Percentiles rank a stretch among this genome's conserved stretches.
These are phyloP conservation scores for Fusarium illudens DNA, from an alignment of 2,329 filamentous ascomycete species.

Conservation along the genomic window DNA sequence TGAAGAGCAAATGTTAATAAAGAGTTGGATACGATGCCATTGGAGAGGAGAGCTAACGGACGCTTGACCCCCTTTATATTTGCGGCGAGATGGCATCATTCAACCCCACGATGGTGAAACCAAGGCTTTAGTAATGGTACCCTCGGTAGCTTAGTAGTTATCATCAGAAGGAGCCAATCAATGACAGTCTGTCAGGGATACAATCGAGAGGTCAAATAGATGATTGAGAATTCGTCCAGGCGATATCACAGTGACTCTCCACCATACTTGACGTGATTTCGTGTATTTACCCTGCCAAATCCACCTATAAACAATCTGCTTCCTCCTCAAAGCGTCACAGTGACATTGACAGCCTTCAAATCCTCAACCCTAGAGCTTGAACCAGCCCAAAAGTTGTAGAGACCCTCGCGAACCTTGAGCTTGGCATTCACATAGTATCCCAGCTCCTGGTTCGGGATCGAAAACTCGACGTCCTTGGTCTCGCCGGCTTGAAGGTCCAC, in stretches of 20 bases:
- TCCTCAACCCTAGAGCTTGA: conserved; percentile 40
- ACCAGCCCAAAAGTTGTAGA: conserved; percentile 45
- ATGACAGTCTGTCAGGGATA: no score
- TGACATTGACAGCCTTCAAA: conserved; percentile 29
- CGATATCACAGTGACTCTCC: fast-evolving
- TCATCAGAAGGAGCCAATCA: background rate
- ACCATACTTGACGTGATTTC: background rate
- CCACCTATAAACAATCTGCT: background rate
- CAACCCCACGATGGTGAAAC: background rate
- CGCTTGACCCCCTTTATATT: background rate
- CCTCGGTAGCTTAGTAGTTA: background rate
- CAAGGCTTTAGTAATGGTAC: background rate
- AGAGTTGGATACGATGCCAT: background rate
- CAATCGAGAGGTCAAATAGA: no score
- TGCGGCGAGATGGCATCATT: background rate
- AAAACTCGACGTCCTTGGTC: conserved; percentile 47
- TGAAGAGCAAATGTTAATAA: background rate
- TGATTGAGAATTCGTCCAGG: no score
- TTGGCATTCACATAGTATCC: conserved; percentile 42
- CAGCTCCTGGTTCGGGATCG: conserved; percentile 39
- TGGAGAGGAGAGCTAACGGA: background rate
- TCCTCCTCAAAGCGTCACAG: background rate
- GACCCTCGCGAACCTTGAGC: conserved; percentile 36
- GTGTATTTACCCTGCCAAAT: background rate
- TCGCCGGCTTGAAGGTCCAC: conserved; percentile 65